Evolutionary conservation across 306 rosid genomes (phyloP).

Genomic region (Sophora flavescens): DNA sequence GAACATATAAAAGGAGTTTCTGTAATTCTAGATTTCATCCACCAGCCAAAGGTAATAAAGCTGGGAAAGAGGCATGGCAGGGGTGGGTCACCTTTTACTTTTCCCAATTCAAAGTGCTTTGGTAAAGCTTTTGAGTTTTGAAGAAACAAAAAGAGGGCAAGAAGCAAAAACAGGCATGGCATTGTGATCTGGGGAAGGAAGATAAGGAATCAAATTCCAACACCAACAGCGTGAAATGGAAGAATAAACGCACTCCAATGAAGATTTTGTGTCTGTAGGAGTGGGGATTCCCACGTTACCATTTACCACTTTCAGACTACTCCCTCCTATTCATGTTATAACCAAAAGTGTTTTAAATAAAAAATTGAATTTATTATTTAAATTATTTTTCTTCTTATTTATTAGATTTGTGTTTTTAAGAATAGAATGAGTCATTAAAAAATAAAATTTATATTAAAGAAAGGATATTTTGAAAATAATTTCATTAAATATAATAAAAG

Average conservation of each 20-base stretch:
- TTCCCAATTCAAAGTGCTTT: conserved; percentile 52
- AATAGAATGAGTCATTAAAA: no score
- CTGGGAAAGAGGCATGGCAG: conserved; percentile 47
- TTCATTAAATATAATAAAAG: no score
- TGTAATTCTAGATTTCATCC: neutral
- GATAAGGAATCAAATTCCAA: conserved; percentile 60
- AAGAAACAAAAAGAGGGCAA: neutral
- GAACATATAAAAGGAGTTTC: neutral
- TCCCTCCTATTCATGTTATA: no score
- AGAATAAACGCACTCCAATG: conserved; percentile 76
- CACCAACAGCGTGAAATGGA: conserved; percentile 48
- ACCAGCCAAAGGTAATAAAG: conserved; percentile 37
- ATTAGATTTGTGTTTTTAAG: no score
- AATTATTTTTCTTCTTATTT: no score
- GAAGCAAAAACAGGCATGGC: conserved; percentile 20
- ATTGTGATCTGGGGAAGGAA: conserved; percentile 50
- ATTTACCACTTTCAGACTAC: conserved; percentile 16
- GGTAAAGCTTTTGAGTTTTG: conserved; percentile 30
- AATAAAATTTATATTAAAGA: no score
- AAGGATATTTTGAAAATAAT: no score
- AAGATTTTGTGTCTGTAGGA: conserved; percentile 56
- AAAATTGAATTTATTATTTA: no score
- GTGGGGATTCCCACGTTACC: conserved; percentile 51
- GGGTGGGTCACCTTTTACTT: conserved; percentile 56
- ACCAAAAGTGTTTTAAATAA: no score